Evolutionary conservation across 768 basidiomycete genomes (phyloP).

Genomic region (Scleroderma bovista): DNA sequence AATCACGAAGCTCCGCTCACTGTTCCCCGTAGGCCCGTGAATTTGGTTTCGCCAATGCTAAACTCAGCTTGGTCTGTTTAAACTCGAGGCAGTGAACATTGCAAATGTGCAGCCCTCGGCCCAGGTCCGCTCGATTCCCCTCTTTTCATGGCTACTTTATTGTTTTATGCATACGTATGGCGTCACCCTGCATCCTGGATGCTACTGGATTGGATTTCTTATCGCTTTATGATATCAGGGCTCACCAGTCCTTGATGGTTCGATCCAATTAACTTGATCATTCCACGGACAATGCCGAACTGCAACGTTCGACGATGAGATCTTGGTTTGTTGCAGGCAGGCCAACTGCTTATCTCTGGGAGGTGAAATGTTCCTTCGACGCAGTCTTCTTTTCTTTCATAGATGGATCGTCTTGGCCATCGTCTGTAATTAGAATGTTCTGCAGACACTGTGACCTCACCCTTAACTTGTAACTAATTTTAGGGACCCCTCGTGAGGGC

Average conservation of each 20-base stretch:
- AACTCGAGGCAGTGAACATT: constrained; percentile 2
- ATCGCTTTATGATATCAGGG: neutral
- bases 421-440: neutral
- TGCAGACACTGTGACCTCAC: neutral
- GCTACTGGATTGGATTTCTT: neutral
- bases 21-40: neutral
- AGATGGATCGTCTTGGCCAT: neutral
- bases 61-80: neutral
- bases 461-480: neutral
- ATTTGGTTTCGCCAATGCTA: neutral
- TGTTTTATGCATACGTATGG: neutral
- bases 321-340: neutral
- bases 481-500: constrained; percentile 2
- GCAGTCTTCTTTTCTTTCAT: neutral
- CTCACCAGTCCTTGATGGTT: neutral
- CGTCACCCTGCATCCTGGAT: neutral
- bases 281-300: neutral
- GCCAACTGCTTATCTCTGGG: neutral
- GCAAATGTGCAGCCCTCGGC: constrained; percentile 1
- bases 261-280: neutral
- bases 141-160: neutral
- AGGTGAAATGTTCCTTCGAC: neutral
- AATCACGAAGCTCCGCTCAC: neutral
- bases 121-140: neutral
- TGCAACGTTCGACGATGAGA: neutral